Conservation (phyloP, 306 rosid genomes). For the Abrus precatorius region DNA sequence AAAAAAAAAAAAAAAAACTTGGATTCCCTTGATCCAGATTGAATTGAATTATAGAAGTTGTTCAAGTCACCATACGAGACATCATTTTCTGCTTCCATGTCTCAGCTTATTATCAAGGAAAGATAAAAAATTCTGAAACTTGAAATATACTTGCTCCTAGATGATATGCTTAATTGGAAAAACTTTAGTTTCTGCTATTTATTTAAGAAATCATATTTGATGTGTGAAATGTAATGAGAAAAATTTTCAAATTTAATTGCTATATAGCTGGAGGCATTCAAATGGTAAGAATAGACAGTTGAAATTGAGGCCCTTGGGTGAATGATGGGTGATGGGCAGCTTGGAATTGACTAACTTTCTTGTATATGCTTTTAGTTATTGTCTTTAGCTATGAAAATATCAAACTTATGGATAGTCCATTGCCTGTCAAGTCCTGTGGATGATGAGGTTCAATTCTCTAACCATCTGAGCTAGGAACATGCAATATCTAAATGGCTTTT, state of each 20-base stretch:
- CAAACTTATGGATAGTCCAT: background rate
- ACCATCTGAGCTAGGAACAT: background rate
- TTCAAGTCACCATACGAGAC: background rate
- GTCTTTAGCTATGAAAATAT: slow-evolving; percentile 33
- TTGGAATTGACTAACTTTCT: background rate
- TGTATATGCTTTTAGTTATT: slow-evolving; percentile 15
- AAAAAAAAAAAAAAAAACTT: background rate
- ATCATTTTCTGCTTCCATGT: slow-evolving; percentile 26
- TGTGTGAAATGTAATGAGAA: background rate
- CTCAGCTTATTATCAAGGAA: slow-evolving; percentile 1
- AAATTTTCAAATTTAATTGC: slow-evolving; percentile 17
- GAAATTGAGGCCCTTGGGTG: slow-evolving; percentile 7
- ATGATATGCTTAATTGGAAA: slow-evolving; percentile 10
- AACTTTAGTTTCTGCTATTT: slow-evolving; percentile 2
- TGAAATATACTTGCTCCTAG: slow-evolving; percentile 17
- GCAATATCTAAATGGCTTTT: background rate
- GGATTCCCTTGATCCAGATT: slow-evolving; percentile 33
- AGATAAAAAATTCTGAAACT: background rate
- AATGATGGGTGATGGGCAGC: background rate
- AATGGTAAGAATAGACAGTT: background rate
- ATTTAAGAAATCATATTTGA: background rate
- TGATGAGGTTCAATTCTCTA: slow-evolving; percentile 3
- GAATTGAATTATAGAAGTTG: slow-evolving; percentile 32
- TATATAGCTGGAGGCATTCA: background rate
- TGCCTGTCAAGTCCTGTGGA: background rate